Evolutionary conservation across 2,329 filamentous ascomycete genomes (phyloP).

Genomic region (Beauveria varroae): DNA sequence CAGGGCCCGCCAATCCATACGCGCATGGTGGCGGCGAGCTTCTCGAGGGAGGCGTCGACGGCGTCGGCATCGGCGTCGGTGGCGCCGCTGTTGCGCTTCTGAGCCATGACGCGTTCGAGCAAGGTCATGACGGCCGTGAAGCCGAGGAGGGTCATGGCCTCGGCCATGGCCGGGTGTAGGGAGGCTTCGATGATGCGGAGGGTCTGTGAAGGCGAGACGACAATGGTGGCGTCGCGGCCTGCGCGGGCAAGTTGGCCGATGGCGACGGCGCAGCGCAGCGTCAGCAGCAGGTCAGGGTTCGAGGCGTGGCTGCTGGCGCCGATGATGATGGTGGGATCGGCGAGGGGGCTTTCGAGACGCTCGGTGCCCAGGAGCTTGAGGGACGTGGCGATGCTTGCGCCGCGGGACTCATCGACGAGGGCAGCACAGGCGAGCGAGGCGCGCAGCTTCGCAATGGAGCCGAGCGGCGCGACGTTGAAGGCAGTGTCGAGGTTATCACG

Average conservation of each 20-base stretch:
- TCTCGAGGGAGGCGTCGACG: slow-evolving; percentile 45
- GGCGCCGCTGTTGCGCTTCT: slow-evolving; percentile 25
- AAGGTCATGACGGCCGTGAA: slow-evolving; percentile 53
- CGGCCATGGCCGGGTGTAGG: slow-evolving; percentile 31
- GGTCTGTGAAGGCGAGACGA: slow-evolving; percentile 30
- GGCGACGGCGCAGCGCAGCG: slow-evolving; percentile 52
- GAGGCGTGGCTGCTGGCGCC: slow-evolving; percentile 34
- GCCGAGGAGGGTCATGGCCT: slow-evolving; percentile 47
- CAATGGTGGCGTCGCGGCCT: slow-evolving; percentile 24
- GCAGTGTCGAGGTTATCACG: slow-evolving; percentile 56
- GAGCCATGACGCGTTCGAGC: slow-evolving; percentile 43
- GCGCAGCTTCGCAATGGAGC: slow-evolving; percentile 61
- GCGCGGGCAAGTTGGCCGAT: slow-evolving; percentile 48
- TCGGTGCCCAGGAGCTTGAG: slow-evolving; percentile 39
- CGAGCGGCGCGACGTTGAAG: slow-evolving; percentile 65
- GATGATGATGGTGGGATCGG: slow-evolving; percentile 33
- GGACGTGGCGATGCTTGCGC: slow-evolving; percentile 48
- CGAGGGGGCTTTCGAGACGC: slow-evolving; percentile 18
- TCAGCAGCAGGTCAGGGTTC: slow-evolving; percentile 46
- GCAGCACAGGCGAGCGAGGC: slow-evolving; percentile 53
- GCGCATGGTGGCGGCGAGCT: slow-evolving; percentile 48
- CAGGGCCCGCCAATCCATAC: slow-evolving; percentile 52
- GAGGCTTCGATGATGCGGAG: slow-evolving; percentile 44
- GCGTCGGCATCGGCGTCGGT: slow-evolving; percentile 29
- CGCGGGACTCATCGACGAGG: slow-evolving; percentile 45